A percentile compares a stretch with the other conserved stretches of the same genome.
Conservation (phyloP, 495 filamentous ascomycete species). For the Immersiella caudata region DNA sequence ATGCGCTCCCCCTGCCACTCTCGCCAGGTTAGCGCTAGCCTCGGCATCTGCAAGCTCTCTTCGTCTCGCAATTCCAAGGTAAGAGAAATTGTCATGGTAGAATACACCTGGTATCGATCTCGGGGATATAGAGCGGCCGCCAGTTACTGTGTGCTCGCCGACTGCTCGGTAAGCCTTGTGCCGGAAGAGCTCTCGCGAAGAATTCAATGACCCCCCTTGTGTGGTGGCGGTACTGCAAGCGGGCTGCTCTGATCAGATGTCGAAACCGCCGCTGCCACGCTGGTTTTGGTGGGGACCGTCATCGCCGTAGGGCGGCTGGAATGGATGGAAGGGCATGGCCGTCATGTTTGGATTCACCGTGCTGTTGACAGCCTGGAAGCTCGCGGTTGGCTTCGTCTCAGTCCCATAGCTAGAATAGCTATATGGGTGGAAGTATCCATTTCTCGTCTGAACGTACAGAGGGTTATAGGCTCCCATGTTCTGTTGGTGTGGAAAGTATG, state of each 20-base stretch:
- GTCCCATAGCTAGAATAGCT: conserved; percentile 35
- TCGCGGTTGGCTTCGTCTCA: conserved; percentile 34
- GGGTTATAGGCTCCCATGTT: conserved; percentile 43
- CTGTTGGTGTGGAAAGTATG: conserved; percentile 40
- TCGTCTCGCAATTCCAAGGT: background rate
- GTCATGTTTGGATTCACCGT: conserved; percentile 24
- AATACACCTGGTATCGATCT: background rate
- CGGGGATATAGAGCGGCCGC: background rate
- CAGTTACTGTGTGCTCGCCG: background rate
- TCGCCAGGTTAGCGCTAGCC: no score
- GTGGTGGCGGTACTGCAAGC: background rate
- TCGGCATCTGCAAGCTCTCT: background rate
- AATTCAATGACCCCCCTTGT: background rate
- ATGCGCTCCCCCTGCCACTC: no score
- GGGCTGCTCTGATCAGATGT: conserved; percentile 22
- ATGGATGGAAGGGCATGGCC: conserved; percentile 26
- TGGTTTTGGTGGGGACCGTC: conserved; percentile 23
- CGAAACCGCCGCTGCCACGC: conserved; percentile 25
- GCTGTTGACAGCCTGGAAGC: conserved; percentile 30
- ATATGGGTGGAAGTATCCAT: conserved; percentile 38
- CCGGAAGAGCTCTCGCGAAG: background rate
- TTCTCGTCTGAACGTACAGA: conserved; percentile 42
- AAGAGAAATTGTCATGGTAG: background rate
- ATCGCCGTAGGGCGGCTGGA: conserved; percentile 19
- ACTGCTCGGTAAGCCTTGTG: background rate